These are phyloP conservation scores for Aspergillus sp. DNA, from an alignment of 2,329 filamentous ascomycete species.

Conservation along the genomic window DNA sequence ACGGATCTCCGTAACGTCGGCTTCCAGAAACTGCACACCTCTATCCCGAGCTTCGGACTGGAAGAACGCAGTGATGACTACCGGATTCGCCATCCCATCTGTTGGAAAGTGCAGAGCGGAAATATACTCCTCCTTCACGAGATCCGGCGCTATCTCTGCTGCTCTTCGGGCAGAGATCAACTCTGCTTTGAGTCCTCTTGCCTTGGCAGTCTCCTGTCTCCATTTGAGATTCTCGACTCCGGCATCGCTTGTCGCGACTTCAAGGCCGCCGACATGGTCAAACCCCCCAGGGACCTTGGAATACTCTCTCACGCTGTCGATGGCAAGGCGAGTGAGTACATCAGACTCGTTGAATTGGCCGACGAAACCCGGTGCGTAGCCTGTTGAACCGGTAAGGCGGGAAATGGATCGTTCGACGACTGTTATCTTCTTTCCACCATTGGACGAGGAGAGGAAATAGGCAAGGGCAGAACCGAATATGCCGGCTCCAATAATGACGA, in stretches of 20 bases:
- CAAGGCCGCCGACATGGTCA: conserved; percentile 27
- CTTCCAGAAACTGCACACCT: conserved; percentile 25
- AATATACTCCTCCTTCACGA: conserved; percentile 25
- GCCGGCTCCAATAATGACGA: conserved; percentile 31
- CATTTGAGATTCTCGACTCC: conserved; percentile 19
- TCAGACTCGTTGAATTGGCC: conserved; percentile 36
- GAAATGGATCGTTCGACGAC: conserved; percentile 29
- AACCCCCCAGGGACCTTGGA: conserved; percentile 27
- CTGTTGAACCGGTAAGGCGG: conserved; percentile 30
- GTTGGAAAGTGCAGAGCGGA: conserved; percentile 25
- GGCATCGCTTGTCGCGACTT: conserved; percentile 22
- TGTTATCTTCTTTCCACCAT: conserved; percentile 17
- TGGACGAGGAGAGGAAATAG: conserved; percentile 27
- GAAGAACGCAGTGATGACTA: conserved; percentile 25
- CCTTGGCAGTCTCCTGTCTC: conserved; percentile 20
- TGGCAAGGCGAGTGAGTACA: conserved; percentile 30
- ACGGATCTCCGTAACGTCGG: conserved; percentile 18
- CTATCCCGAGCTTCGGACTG: conserved; percentile 19
- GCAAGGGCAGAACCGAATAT: conserved; percentile 37
- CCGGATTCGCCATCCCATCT: conserved; percentile 29
- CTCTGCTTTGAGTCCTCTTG: conserved; percentile 24
- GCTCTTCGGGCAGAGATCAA: conserved; percentile 24
- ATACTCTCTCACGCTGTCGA: conserved; percentile 32
- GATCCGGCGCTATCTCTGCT: conserved; percentile 25
- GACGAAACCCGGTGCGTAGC: conserved; percentile 35